Percentiles rank a stretch among this genome's conserved stretches.
Conservation (phyloP, 164 flowering plant genomes). For the Kingdonia uniflora region DNA sequence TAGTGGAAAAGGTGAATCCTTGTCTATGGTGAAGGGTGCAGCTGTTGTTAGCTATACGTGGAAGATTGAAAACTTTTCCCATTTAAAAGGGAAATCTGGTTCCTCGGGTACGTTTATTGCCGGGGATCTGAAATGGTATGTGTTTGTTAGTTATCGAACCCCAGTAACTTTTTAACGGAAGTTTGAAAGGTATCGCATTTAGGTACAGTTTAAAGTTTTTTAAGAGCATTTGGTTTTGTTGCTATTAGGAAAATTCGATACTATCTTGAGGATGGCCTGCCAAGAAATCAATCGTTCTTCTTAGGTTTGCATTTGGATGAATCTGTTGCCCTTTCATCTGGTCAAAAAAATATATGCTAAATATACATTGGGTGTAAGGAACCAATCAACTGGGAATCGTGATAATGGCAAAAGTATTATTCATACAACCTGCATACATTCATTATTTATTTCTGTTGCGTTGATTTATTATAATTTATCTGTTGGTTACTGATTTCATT, state of each 20-base stretch:
- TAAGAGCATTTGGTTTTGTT: too few species aligned
- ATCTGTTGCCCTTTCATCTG: neutral
- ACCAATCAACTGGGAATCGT: too few species aligned
- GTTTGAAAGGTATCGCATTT: neutral
- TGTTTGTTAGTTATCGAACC: too few species aligned
- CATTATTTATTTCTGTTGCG: too few species aligned
- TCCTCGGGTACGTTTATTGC: neutral
- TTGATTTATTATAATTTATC: too few species aligned
- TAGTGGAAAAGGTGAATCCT: neutral
- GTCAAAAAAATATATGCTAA: too few species aligned
- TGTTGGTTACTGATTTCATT: too few species aligned
- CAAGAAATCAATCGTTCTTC: neutral
- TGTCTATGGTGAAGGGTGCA: neutral
- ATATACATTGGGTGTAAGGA: too few species aligned
- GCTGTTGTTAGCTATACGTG: neutral
- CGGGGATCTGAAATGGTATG: neutral
- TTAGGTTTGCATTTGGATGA: neutral
- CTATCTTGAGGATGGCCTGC: neutral
- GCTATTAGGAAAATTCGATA: neutral
- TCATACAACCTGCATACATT: too few species aligned
- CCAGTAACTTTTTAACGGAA: neutral
- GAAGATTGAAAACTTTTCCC: neutral
- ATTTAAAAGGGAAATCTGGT: neutral
- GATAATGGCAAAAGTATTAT: too few species aligned
- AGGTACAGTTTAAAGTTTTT: too few species aligned